Evolutionary conservation across 768 basidiomycete species (phyloP).

Genomic region (Lanmaoa rubissima): DNA sequence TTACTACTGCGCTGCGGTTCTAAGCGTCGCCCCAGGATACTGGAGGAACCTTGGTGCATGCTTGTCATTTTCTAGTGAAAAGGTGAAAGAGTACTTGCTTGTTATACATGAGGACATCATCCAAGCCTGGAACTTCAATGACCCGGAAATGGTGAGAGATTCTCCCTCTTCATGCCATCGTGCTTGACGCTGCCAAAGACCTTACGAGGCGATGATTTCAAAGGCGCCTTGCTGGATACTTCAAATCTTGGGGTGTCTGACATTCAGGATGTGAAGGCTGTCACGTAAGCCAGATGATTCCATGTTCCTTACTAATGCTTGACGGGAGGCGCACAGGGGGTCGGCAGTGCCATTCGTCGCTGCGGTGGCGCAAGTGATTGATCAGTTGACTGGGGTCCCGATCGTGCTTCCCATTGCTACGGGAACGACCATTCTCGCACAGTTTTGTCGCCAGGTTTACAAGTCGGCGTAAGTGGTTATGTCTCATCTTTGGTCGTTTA

Average conservation of each 20-base stretch:
- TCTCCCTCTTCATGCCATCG: not conserved
- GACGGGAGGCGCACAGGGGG: not conserved
- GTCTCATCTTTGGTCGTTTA: not conserved
- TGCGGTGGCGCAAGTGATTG: not conserved
- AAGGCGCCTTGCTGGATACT: not conserved
- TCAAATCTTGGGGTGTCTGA: not conserved
- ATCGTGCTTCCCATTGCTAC: not conserved
- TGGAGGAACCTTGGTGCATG: not conserved
- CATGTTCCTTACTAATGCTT: not conserved
- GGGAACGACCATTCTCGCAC: not conserved
- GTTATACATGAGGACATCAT: not conserved
- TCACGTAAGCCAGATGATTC: not conserved
- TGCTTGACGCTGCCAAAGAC: not conserved
- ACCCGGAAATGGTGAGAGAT: not conserved
- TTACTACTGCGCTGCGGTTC: not conserved
- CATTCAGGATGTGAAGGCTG: too few species aligned
- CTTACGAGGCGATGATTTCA: not conserved
- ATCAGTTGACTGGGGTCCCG: too few species aligned
- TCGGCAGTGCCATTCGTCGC: not conserved
- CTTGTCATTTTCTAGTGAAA: not conserved
- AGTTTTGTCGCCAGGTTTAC: not conserved
- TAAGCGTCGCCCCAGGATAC: not conserved
- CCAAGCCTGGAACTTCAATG: not conserved
- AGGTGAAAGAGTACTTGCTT: not conserved
- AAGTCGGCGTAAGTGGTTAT: not conserved